These are phyloP conservation scores for Tetramitus jugosus DNA, from an alignment of 208 protist genomes.

Conservation along the genomic window DNA sequence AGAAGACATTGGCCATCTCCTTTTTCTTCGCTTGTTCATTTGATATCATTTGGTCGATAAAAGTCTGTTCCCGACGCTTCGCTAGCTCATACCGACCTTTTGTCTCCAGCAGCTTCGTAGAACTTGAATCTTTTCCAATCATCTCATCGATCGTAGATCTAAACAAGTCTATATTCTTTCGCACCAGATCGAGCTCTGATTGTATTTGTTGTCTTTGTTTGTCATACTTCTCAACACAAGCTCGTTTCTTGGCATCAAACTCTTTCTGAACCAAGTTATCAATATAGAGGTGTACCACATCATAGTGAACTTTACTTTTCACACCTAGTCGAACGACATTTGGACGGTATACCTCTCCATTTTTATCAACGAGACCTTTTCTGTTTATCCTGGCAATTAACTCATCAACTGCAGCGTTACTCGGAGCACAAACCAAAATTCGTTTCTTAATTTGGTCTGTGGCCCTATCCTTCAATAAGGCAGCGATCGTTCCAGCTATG, in stretches of 20 bases:
- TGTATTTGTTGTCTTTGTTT: background rate
- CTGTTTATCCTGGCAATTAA: background rate
- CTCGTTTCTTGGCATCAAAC: too few species aligned
- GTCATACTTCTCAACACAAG: too few species aligned
- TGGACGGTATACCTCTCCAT: background rate
- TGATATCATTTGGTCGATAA: too few species aligned
- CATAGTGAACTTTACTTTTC: background rate
- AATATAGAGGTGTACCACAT: background rate
- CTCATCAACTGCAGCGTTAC: slow-evolving; percentile 8
- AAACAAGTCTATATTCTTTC: background rate
- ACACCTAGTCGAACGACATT: background rate
- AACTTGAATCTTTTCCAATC: background rate
- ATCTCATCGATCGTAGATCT: background rate
- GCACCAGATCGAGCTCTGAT: background rate
- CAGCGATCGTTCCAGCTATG: background rate
- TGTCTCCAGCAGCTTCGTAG: background rate
- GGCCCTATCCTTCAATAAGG: background rate
- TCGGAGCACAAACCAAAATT: slow-evolving; percentile 9
- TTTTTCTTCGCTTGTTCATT: too few species aligned
- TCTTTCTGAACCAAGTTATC: background rate
- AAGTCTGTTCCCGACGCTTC: too few species aligned
- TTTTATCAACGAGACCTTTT: background rate
- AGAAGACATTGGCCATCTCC: too few species aligned
- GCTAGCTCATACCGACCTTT: background rate
- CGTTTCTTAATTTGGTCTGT: background rate